Base-by-base conservation (phyloP, 2,329 filamentous ascomycete genomes). In the Stemphylium lycopersici region DNA sequence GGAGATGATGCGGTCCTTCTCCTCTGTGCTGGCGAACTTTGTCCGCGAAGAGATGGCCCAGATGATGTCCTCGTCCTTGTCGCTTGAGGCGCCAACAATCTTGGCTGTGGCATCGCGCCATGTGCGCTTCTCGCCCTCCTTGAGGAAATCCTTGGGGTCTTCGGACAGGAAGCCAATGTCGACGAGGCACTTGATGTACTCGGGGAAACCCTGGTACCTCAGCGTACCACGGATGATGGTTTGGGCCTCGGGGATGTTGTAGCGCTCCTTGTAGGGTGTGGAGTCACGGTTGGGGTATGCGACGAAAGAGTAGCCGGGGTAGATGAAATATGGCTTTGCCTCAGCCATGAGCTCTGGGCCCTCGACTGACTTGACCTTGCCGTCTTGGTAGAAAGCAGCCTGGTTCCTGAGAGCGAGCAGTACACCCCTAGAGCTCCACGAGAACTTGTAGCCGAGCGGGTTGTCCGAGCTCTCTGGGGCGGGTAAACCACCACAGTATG, bases 211-310 rank as follows among this genome's bases (percentile, higher is more conserved):
- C 63, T 86, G 83, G 81, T 95, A 98, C 63, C 93, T 83, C 32
- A 97, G 84, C 26, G 92, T 96, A 59, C 90, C 90, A 46, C 91
- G 85, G 74, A 96, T 82, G 68, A 97, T 86, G 46, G 90, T 96
- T 77, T 96, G 79, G 12, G 91, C 91, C 80, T 98, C 93, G 46
- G 93, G 92, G 71, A 97, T 97, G 77, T 86, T 79, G 84, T 97
- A 97, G 59, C 90, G 87, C 82, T 96, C 88, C 72, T 87, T 88
- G 86, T 95, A 98, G 7, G 85, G 83, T 13, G 90, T 95, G 16
- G 88, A 93, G 79, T 98, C 93, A 66, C 93, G 84, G 86, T 98
- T 98, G 53, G 90, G 90, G 79, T 98, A 98, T 37, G 89, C 91
- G 65, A 97, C 92, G 68, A 96, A 93, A 46, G 89, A 88, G 76